phyloP scores from a whole-genome alignment of 495 filamentous ascomycete species.

The Parathielavia appendiculata region DNA sequence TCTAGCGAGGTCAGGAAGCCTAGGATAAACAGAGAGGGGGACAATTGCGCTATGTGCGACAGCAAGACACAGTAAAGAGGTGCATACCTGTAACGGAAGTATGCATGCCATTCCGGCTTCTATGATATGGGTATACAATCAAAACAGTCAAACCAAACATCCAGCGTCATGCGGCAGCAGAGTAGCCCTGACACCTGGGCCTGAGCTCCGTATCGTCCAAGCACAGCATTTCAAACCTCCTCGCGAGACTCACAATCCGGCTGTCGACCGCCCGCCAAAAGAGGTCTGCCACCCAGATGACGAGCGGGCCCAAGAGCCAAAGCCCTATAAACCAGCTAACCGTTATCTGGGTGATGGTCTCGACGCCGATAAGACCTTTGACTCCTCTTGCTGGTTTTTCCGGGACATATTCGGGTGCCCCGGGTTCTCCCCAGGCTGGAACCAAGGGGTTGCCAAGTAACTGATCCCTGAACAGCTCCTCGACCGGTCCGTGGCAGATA shows the following conservation, averaged over 20 bases:
- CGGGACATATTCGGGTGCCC: constrained; percentile 25
- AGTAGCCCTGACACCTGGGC: constrained; percentile 25
- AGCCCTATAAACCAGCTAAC: constrained; percentile 49
- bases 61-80: neutral
- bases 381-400: constrained; percentile 35
- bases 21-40: too few species aligned
- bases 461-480: constrained; percentile 45
- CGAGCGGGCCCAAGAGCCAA: constrained; percentile 46
- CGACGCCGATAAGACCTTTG: constrained; percentile 50
- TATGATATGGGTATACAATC: neutral
- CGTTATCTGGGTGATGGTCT: constrained; percentile 47
- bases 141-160: neutral
- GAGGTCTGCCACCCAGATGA: constrained; percentile 54
- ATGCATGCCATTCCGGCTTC: neutral
- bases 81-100: too few species aligned
- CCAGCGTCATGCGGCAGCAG: constrained; percentile 18
- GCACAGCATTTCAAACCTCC: constrained; percentile 45
- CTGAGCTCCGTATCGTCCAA: constrained; percentile 27
- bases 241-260: constrained; percentile 53
- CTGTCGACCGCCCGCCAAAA: constrained; percentile 56
- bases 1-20: neutral
- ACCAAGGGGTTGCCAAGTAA: constrained; percentile 35
- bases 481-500: constrained; percentile 55
- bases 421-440: constrained; percentile 22
- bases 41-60: neutral